Percentiles rank a stretch among this genome's conserved stretches.
Evolutionary conservation across 768 basidiomycete species (phyloP).

Genomic region (Pulveroboletus frians): DNA sequence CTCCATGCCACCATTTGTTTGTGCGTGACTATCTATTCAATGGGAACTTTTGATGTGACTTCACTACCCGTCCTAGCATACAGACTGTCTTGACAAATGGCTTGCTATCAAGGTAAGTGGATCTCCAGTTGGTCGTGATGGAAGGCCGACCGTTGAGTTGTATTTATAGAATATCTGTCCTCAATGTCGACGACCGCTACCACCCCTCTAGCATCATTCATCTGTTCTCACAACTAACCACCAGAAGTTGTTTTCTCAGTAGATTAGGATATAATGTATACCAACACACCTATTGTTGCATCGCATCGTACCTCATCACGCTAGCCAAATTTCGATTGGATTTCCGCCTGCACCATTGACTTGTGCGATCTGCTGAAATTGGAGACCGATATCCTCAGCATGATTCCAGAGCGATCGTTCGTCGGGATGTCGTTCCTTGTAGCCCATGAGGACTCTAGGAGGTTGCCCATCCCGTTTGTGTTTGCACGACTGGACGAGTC

Average conservation of each 20-base stretch:
- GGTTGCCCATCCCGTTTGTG: constrained; percentile 21
- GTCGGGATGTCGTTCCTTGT: constrained; percentile 77
- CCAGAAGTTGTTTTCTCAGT: not conserved
- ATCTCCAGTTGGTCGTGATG: not conserved
- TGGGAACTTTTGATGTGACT: not conserved
- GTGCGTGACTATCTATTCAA: constrained; percentile 38
- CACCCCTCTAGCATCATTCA: constrained; percentile 52
- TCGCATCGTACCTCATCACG: constrained; percentile 15
- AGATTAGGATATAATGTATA: constrained; percentile 10
- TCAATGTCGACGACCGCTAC: constrained; percentile 80
- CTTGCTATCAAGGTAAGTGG: constrained; percentile 61
- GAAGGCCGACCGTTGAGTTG: not conserved
- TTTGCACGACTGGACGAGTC: constrained; percentile 35
- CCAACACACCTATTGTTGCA: constrained; percentile 4
- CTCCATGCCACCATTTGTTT: constrained; percentile 87
- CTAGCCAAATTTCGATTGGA: constrained; percentile 71
- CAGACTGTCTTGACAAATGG: constrained; percentile 84
- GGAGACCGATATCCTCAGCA: constrained; percentile 46
- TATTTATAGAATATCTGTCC: constrained; percentile 75
- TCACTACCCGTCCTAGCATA: constrained; percentile 49
- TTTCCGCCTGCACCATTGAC: constrained; percentile 55
- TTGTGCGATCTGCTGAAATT: constrained; percentile 51
- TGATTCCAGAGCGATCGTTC: constrained; percentile 75
- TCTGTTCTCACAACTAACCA: constrained; percentile 1
- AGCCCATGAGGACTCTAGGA: constrained; percentile 64